Percentiles rank a stretch among this genome's conserved stretches.
These are phyloP conservation scores for Globisporangium echinulatum DNA, from an alignment of 352 stramenopile species.

Conservation along the genomic window DNA sequence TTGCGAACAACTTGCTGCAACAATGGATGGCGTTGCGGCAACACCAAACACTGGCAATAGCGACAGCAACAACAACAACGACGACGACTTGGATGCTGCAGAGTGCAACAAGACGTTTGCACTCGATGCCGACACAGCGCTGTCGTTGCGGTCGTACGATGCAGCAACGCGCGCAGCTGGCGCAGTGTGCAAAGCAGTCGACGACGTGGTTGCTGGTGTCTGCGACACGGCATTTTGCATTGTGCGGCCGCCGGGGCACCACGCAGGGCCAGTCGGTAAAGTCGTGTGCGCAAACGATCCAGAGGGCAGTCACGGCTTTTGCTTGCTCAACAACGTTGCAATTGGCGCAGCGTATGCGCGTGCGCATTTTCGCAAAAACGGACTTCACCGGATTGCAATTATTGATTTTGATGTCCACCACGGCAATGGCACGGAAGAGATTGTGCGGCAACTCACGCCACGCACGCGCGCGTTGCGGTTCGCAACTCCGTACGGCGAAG, in stretches of 20 bases:
- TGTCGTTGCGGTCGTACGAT: slow-evolving; percentile 73
- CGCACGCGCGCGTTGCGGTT: slow-evolving; percentile 70
- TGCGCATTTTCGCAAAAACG: slow-evolving; percentile 87
- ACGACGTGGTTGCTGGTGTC: slow-evolving; percentile 81
- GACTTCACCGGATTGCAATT: slow-evolving; percentile 93
- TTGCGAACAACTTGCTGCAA: slow-evolving; percentile 14
- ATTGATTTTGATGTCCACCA: slow-evolving; percentile 99
- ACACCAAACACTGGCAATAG: no score
- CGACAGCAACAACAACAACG: neutral
- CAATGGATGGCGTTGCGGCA: no score
- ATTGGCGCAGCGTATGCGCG: slow-evolving; percentile 95
- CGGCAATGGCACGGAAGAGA: slow-evolving; percentile 97
- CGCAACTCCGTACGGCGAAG: slow-evolving; percentile 88
- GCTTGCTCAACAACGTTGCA: slow-evolving; percentile 97
- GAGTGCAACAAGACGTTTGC: slow-evolving; percentile 26
- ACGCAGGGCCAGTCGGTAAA: slow-evolving; percentile 93
- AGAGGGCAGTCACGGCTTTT: slow-evolving; percentile 90
- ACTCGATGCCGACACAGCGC: slow-evolving; percentile 73
- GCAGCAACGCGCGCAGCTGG: slow-evolving; percentile 76
- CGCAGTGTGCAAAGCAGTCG: slow-evolving; percentile 78
- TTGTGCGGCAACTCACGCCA: slow-evolving; percentile 91
- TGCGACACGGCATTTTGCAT: slow-evolving; percentile 95
- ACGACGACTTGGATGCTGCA: slow-evolving; percentile 8
- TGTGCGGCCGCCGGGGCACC: slow-evolving; percentile 94
- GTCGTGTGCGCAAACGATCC: slow-evolving; percentile 91